Evolutionary conservation across 2,329 filamentous ascomycete genomes (phyloP).

Genomic region (Fusarium musae): DNA sequence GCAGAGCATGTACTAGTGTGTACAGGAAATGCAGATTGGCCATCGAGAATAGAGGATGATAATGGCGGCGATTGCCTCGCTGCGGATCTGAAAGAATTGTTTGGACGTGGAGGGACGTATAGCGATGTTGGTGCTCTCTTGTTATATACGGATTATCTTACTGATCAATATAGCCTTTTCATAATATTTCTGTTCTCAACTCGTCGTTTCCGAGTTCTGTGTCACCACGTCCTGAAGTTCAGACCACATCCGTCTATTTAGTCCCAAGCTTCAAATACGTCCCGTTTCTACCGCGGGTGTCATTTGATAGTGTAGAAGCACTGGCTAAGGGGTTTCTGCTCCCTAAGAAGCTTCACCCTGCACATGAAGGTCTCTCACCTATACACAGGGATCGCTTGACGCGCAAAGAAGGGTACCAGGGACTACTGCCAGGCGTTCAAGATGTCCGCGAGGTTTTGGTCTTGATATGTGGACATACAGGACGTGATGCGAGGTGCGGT

Average conservation of each 20-base stretch:
- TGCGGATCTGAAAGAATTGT: slow-evolving; percentile 75
- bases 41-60: slow-evolving; percentile 85
- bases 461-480: slow-evolving; percentile 88
- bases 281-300: slow-evolving; percentile 73
- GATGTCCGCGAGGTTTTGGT: slow-evolving; percentile 77
- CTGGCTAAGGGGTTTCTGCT: slow-evolving; percentile 74
- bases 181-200: slow-evolving; percentile 81
- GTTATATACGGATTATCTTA: slow-evolving; percentile 42
- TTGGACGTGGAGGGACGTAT: slow-evolving; percentile 73
- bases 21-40: slow-evolving; percentile 84
- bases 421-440: slow-evolving; percentile 65
- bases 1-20: slow-evolving; percentile 85
- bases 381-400: slow-evolving; percentile 64
- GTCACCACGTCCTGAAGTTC: slow-evolving; percentile 56
- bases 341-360: slow-evolving; percentile 69
- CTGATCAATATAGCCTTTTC: slow-evolving; percentile 77
- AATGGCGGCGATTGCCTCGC: slow-evolving; percentile 73
- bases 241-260: slow-evolving; percentile 75
- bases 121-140: slow-evolving; percentile 65
- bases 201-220: slow-evolving; percentile 75
- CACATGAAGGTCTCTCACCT: slow-evolving; percentile 68
- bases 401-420: slow-evolving; percentile 63
- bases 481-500: slow-evolving; percentile 85
- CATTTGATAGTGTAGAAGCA: slow-evolving; percentile 64
- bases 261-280: slow-evolving; percentile 88